phyloP scores from a whole-genome alignment of 2,329 filamentous ascomycete genomes.

The Phialemonium atrogriseum region DNA sequence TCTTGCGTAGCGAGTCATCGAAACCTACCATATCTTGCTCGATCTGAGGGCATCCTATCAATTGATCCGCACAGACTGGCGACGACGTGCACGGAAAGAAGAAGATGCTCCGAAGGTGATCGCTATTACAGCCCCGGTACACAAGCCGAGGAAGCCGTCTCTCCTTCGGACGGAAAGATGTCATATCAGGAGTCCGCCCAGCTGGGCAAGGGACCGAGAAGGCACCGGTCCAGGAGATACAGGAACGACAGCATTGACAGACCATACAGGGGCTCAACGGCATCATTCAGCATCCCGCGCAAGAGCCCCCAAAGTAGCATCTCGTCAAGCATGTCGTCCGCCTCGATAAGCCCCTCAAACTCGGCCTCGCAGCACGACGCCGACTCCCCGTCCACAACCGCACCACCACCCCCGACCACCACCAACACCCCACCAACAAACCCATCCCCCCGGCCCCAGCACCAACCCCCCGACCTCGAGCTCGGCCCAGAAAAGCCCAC shows the following conservation, averaged over 20 bases:
- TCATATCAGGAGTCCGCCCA: conserved; percentile 15
- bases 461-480: conserved; percentile 6
- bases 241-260: conserved; percentile 11
- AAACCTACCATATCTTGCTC: too few relatives aligned
- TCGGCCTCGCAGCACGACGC: conserved; percentile 12
- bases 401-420: not conserved
- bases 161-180: conserved; percentile 7
- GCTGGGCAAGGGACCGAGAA: conserved; percentile 9
- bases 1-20: too few relatives aligned
- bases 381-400: conserved; percentile 3
- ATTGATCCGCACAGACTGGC: too few relatives aligned
- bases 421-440: not conserved
- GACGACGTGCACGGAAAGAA: too few relatives aligned
- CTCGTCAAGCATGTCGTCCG: conserved; percentile 10
- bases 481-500: conserved; percentile 9
- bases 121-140: too few relatives aligned
- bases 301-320: conserved; percentile 9
- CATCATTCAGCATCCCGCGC: conserved; percentile 17
- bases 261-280: conserved; percentile 8
- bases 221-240: conserved; percentile 3
- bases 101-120: too few relatives aligned
- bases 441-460: not conserved
- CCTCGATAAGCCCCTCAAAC: conserved; percentile 13
- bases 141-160: not conserved
- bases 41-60: too few relatives aligned